Evolutionary conservation across 2,329 filamentous ascomycete genomes (phyloP), one percentile per base, ranked within the genome.

Genomic region (Aspergillus terreus): DNA sequence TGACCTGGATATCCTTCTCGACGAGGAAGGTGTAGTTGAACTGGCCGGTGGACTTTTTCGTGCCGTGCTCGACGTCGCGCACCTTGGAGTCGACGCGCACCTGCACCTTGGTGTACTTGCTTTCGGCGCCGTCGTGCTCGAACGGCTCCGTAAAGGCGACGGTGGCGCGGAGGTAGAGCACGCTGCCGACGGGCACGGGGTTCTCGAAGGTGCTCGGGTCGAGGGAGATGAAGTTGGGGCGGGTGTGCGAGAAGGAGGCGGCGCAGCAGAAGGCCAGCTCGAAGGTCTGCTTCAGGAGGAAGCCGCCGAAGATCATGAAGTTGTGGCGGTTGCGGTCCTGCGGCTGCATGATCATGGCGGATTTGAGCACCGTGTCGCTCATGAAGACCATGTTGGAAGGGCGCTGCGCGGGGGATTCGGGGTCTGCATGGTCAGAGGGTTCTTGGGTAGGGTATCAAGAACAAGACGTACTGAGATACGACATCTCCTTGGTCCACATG

Each of bases 251-350:
- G 63, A 88, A 88, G 7, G 82, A 82, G 1, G 86, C 85, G 1
- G 85, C 86, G 62, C 85, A 87, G 66, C 85, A 88, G 71, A 90
- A 90, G 1, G 87, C 86, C 6, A 90, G 77, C 69, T 90, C 87
- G 61, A 89, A 90, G 0, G 85, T 87, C 63, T 87, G 83, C 64
- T 88, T 87, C 10, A 90, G 76, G 10, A 90, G 78, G 65, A 86
- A 89, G 12, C 87, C 87, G 47, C 87, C 87, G 61, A 90, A 90
- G 49, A 90, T 88, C 86, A 89, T 88, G 67, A 87, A 87, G 61
- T 87, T 84, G 68, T 89, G 85, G 2, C 83, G 71, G 67, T 86
- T 86, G 44, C 84, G 80, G 66, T 84, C 81, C 67, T 87, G 85
- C 0, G 87, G 87, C 65, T 89, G 86, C 86, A 90, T 90, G 58